phyloP scores from a whole-genome alignment of 1,139 yeast species.

The Spathaspora jeffriesii region DNA sequence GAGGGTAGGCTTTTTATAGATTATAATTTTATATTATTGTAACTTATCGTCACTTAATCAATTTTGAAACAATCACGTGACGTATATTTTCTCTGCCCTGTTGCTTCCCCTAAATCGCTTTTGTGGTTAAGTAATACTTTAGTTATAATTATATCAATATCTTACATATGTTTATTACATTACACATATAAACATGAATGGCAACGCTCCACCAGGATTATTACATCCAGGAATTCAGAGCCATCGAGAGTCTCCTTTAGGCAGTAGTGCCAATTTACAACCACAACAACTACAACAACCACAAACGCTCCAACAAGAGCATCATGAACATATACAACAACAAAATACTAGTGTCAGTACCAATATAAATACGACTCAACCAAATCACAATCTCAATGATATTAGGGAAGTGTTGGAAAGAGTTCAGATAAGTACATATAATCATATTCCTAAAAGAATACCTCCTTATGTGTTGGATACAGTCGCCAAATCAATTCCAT shows the following conservation, averaged over 20 bases:
- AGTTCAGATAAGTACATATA: constrained; percentile 31
- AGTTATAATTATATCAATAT: not conserved
- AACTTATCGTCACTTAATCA: too few relatives aligned
- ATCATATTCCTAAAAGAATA: constrained; percentile 38
- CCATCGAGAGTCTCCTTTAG: constrained; percentile 1
- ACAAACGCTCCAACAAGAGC: not conserved
- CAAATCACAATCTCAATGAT: not conserved
- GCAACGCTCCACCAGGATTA: not conserved
- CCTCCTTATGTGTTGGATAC: constrained; percentile 65
- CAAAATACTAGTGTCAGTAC: not conserved
- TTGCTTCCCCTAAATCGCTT: not conserved
- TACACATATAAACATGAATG: not conserved
- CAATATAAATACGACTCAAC: not conserved
- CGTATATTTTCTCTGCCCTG: not conserved
- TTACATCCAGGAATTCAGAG: not conserved
- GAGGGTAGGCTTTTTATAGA: too few relatives aligned
- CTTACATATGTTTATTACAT: not conserved
- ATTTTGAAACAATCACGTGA: not conserved
- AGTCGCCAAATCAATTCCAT: constrained; percentile 35
- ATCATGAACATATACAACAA: not conserved
- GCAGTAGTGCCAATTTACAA: not conserved
- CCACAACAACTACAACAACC: not conserved
- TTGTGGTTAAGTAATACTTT: not conserved
- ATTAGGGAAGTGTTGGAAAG: constrained; percentile 22
- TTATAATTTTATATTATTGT: too few relatives aligned